A percentile compares a stretch with the other conserved stretches of the same genome.
Conservation (phyloP, 352 stramenopile genomes). For the Blastocystis sp. region DNA sequence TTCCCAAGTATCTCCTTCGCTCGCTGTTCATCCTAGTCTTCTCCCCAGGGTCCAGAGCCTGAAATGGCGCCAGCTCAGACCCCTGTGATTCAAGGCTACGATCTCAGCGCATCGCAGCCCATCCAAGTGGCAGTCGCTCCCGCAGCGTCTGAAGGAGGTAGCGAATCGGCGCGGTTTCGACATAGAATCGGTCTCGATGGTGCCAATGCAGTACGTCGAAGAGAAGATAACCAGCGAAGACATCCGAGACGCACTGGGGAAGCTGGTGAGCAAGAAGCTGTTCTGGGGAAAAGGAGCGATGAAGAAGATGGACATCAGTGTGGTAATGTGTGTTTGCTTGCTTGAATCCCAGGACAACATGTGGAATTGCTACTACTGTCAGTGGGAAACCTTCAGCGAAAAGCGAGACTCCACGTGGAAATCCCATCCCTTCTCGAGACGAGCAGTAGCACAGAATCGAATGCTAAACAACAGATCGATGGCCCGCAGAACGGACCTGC, state of each 20-base stretch:
- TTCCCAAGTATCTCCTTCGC: not conserved
- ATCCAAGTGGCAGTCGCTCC: not conserved
- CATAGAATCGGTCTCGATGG: constrained; percentile 19
- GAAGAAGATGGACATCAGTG: constrained; percentile 21
- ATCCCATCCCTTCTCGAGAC: not conserved
- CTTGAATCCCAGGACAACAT: not conserved
- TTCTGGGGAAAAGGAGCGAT: constrained; percentile 48
- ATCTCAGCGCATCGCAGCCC: not conserved
- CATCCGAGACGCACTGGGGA: not conserved
- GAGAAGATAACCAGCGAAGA: constrained; percentile 37
- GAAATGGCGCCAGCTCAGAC: not conserved
- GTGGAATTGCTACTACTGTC: constrained; percentile 30
- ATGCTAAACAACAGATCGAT: constrained; percentile 9
- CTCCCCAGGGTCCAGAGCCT: not conserved
- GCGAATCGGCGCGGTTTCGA: not conserved
- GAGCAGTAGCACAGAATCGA: not conserved
- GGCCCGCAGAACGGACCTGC: not conserved
- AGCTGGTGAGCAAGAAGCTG: not conserved
- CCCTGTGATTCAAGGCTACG: not conserved
- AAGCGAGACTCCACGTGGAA: constrained; percentile 13
- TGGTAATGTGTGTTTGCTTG: not conserved
- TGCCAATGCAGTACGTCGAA: not conserved
- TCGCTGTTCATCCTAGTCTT: not conserved
- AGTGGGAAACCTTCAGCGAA: constrained; percentile 56
- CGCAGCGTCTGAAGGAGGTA: not conserved